These are phyloP conservation scores for Solanum phureja DNA, from an alignment of 257 asterid genomes.

Conservation along the genomic window DNA sequence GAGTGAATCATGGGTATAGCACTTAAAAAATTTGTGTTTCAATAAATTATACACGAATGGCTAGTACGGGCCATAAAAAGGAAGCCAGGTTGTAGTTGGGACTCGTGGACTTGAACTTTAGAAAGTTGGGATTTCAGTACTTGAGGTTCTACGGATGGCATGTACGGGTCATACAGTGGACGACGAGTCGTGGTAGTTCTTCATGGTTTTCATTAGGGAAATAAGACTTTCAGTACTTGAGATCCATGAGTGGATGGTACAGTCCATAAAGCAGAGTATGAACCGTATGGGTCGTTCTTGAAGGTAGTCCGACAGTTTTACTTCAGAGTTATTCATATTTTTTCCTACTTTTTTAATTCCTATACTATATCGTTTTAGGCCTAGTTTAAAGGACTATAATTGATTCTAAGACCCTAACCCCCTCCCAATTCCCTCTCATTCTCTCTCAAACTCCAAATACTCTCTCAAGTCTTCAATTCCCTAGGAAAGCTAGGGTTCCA, in stretches of 20 bases:
- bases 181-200: not conserved
- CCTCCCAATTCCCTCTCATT: not conserved
- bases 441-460: not conserved
- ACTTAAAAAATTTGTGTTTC: too few species aligned
- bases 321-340: not conserved
- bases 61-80: not conserved
- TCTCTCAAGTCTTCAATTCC: not conserved
- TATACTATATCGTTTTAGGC: not conserved
- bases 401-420: not conserved
- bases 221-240: not conserved
- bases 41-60: not conserved
- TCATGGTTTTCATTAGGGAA: not conserved
- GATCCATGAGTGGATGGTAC: not conserved
- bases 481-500: not conserved
- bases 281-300: not conserved
- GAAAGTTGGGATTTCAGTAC: too few species aligned
- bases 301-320: not conserved
- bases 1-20: not conserved
- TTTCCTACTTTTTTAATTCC: too few species aligned
- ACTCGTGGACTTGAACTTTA: not conserved
- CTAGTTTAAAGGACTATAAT: not conserved
- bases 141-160: not conserved
- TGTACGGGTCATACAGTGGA: not conserved
- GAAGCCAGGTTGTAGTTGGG: not conserved
- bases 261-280: not conserved